A percentile compares a stretch with the other conserved stretches of the same genome.
These are phyloP conservation scores for Trypanosoma brucei DNA, from an alignment of 208 protist species.

Conservation along the genomic window DNA sequence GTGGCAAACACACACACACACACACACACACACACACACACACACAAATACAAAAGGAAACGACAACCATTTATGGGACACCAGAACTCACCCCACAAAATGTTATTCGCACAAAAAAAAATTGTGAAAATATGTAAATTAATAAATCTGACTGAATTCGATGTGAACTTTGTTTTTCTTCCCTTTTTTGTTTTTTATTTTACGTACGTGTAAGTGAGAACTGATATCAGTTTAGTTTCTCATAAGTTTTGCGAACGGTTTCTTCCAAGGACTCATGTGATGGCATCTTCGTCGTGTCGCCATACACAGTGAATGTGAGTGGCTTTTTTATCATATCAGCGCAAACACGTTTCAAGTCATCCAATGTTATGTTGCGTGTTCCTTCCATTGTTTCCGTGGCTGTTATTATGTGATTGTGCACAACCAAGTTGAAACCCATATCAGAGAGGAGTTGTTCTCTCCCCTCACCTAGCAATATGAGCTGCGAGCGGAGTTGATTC, in stretches of 20 bases:
- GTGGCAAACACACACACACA: no score
- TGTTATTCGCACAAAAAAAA: no score
- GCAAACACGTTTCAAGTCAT: conserved; percentile 57
- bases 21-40: no score
- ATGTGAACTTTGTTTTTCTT: no score
- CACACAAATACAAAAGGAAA: no score
- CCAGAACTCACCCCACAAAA: no score
- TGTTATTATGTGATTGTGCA: conserved; percentile 79
- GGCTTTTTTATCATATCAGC: conserved; percentile 59
- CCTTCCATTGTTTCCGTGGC: conserved; percentile 67
- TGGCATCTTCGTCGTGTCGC: conserved; percentile 61
- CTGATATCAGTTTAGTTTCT: conserved; percentile 23
- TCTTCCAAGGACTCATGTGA: conserved; percentile 47
- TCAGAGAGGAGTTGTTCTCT: conserved; percentile 82
- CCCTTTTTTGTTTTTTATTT: no score
- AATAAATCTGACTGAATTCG: no score
- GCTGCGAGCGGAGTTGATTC: conserved; percentile 83
- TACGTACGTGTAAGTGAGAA: background rate
- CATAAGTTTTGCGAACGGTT: conserved; percentile 47
- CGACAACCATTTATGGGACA: no score
- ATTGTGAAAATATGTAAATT: no score
- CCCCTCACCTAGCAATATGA: conserved; percentile 79
- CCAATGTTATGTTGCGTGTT: conserved; percentile 61
- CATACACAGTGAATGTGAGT: conserved; percentile 74
- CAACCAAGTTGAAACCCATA: conserved; percentile 84